A percentile compares a stretch with the other conserved stretches of the same genome.
phyloP scores from a whole-genome alignment of 2,329 filamentous ascomycete species.

The Penicillium polonicum region DNA sequence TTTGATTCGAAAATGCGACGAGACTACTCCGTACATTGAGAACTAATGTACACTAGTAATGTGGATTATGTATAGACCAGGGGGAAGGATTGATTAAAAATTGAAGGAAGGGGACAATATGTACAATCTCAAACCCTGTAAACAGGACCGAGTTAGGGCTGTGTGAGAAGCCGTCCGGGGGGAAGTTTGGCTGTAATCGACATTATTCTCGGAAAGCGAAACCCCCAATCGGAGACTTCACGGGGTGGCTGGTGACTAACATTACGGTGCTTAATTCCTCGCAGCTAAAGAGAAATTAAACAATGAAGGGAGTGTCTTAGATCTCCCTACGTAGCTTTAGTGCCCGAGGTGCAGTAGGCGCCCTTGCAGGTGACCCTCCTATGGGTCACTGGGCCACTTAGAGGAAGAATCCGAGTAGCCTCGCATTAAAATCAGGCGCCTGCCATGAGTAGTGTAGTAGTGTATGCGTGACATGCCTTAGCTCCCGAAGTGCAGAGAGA shows the following conservation, averaged over 20 bases:
- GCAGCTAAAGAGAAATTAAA: constrained; percentile 12
- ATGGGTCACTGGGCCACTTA: neutral
- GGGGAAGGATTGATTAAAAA: neutral
- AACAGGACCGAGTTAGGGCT: neutral
- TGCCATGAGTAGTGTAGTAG: neutral
- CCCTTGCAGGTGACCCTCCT: constrained; percentile 20
- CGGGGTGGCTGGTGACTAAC: neutral
- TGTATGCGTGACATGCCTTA: constrained; percentile 17
- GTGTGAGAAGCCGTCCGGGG: neutral
- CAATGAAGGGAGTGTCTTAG: constrained; percentile 22
- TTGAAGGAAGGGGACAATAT: neutral
- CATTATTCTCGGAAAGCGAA: neutral
- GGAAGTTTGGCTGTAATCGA: neutral
- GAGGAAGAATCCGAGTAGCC: neutral
- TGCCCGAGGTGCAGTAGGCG: constrained; percentile 1
- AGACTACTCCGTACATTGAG: neutral
- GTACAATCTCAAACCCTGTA: neutral
- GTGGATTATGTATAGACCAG: neutral
- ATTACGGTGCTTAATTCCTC: constrained; percentile 16
- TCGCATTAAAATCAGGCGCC: neutral
- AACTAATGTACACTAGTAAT: neutral
- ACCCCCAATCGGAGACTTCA: constrained; percentile 6
- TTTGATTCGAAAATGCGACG: neutral
- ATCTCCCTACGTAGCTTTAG: constrained; percentile 3
- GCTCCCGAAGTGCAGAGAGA: neutral